Base-by-base conservation (phyloP, 176 grass and related monocot species). In the Cenchrus fungigraminus region DNA sequence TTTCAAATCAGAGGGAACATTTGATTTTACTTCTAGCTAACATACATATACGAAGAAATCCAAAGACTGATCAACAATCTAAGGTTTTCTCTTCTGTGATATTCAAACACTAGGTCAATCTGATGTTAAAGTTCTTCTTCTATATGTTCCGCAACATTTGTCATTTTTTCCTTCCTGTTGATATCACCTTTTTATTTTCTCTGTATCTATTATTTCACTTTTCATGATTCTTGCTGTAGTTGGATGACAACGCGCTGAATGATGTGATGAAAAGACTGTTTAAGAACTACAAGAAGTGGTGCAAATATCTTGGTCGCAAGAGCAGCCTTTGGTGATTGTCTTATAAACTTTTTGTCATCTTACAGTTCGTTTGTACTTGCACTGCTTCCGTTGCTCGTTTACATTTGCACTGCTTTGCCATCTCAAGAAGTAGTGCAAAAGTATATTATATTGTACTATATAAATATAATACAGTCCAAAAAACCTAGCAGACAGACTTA, bases 271-370 rank as follows among this genome's bases (percentile, higher is more conserved):
- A 89, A 85, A 98, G 93, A 54, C 85, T 98, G 51, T 98, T 98
- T 75, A 98, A 94, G 73, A 98, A 94, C 73, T 98, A 98, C 86
- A 98, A 94, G 65, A 82, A 84, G 79, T 98, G 96, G 96, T 98
- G 96, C 86, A 88, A 92, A 74, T 98, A 90, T 87, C 91, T 94
- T 76, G 78, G 44, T 76, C 96, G 91, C 55, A 95, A 86, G 86
- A 94, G 93, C 76, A 98, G 96, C 75, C 93, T 98, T 75, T 98
- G 89, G 96, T 98, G 79, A 89, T 45, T 53, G 75, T 68, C 55
- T 89, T 42, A 68, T 12, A 12, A 44, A 61, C 32, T 60, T 20
- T 43, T 66, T 78, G 13, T 12, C 31, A 28, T 63, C 42, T 43
- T 73, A 42, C 15, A 37, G 8, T 45, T 79, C 4, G 4, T 92